Evolutionary conservation across 257 asterid genomes (phyloP).

Genomic region (Apocynum venetum): DNA sequence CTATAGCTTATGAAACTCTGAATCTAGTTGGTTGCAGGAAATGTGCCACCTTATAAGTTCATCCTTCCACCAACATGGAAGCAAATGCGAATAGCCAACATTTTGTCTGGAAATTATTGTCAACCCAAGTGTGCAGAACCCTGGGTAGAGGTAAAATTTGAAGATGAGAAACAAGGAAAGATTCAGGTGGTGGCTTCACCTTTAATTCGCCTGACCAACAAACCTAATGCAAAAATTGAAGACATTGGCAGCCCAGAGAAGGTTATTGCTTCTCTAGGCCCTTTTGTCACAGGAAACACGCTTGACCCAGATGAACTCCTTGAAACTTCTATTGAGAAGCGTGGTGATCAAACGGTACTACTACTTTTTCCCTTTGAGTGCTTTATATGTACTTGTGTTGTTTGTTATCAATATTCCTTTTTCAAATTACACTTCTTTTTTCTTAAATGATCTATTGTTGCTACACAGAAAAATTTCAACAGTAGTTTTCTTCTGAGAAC

Average conservation of each 20-base stretch:
- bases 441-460: too few species aligned
- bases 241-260: slow-evolving; percentile 89
- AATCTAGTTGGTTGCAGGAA: slow-evolving; percentile 91
- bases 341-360: slow-evolving; percentile 76
- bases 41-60: slow-evolving; percentile 95
- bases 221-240: slow-evolving; percentile 85
- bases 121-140: slow-evolving; percentile 99
- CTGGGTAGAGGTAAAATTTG: slow-evolving; percentile 94
- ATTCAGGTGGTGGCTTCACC: slow-evolving; percentile 96
- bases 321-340: slow-evolving; percentile 68
- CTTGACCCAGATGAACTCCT: slow-evolving; percentile 84
- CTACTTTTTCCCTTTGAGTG: not conserved
- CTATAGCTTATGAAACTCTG: slow-evolving; percentile 63
- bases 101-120: slow-evolving; percentile 92
- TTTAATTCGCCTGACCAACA: slow-evolving; percentile 84
- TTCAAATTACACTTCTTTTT: too few species aligned
- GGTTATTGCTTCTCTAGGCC: slow-evolving; percentile 94
- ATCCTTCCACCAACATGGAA: slow-evolving; percentile 94
- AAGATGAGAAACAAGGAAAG: slow-evolving; percentile 77
- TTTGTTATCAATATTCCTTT: not conserved
- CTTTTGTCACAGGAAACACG: slow-evolving; percentile 90
- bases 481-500: too few species aligned
- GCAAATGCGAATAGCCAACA: slow-evolving; percentile 82
- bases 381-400: too few species aligned
- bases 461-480: too few species aligned